Evolutionary conservation across 306 rosid species (phyloP), one percentile per base, ranked within the genome.

Genomic region (Inga oerstediana): DNA sequence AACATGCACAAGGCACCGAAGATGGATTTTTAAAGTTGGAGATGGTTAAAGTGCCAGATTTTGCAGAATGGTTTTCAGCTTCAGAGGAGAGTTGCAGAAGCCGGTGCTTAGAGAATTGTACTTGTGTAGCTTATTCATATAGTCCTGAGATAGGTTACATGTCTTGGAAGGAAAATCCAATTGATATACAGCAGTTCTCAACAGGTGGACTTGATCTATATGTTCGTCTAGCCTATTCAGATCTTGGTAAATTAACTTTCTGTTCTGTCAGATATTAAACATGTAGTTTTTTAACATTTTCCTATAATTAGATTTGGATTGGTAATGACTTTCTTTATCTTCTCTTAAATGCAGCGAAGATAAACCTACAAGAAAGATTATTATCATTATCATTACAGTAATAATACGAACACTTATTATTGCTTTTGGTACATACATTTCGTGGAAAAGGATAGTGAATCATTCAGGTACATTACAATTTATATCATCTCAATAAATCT

Each of bases 21-120:
- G 95, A 90, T 46, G 90, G 86, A 2, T 93, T 86, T 84, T 4
- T 71, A 0, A 51, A 15, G 24, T 10, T 90, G 8, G 66, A 52
- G 17, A 80, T 34, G 65, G 83, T 90, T 17, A 90, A 90, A 83
- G 65, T 89, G 52, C 97, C 91, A 0, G 82, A 65, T 61, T 82
- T 77, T 39, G 84, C 84, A 9, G 71, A 82, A 24, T 22, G 19
- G 24, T 2, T 74, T 0, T 13, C 37, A 9, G n/a, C 72, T 66
- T 34, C 72, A 66, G 30, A 22, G 0, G 85, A 77, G 4, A 10
- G 2, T 2, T 85, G 90, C 56, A 58, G 24, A 81, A 76, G 75
- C 16, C 10, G 17, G 19, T 88, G 90, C 72, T 77, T 88, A 62
- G n/a, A 74, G 48, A 82, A 77, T 11, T 82, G 87, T 64, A 66